These are phyloP conservation scores for Testicularia cyperi DNA, from an alignment of 1,284 basidiomycete genomes.

Conservation along the genomic window DNA sequence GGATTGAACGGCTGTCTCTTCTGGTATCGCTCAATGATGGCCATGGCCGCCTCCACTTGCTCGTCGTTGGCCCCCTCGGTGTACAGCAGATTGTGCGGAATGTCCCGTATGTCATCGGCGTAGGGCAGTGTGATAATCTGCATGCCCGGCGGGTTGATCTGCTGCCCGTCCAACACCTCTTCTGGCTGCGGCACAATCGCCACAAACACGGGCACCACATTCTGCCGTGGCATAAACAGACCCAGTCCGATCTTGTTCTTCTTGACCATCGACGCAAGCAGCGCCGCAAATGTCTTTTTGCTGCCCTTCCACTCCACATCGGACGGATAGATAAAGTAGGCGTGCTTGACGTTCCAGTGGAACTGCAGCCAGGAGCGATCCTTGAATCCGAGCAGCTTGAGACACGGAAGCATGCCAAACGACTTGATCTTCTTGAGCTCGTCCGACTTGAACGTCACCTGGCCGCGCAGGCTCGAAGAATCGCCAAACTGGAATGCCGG, in stretches of 20 bases:
- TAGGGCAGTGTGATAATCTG: constrained; percentile 88
- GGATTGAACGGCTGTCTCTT: constrained; percentile 80
- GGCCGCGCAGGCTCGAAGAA: constrained; percentile 21
- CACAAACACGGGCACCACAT: constrained; percentile 76
- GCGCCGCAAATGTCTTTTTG: constrained; percentile 83
- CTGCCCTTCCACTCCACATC: constrained; percentile 87
- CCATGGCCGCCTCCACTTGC: constrained; percentile 70
- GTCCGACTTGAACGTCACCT: constrained; percentile 82
- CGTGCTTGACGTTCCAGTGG: constrained; percentile 88
- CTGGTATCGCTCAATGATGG: constrained; percentile 76
- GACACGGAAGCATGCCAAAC: constrained; percentile 62
- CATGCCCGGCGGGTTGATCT: constrained; percentile 83
- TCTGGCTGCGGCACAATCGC: constrained; percentile 77
- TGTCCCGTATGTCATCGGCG: constrained; percentile 85
- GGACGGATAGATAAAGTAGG: constrained; percentile 87
- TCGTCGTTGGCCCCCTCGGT: constrained; percentile 68
- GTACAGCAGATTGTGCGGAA: constrained; percentile 63
- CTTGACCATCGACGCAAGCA: constrained; percentile 78
- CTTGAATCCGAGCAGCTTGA: constrained; percentile 92
- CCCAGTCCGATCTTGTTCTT: constrained; percentile 82
- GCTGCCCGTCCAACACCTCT: constrained; percentile 71
- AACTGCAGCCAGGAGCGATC: constrained; percentile 65
- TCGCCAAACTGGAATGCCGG: constrained; percentile 54
- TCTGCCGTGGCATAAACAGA: constrained; percentile 72
- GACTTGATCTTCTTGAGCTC: constrained; percentile 76